Evolutionary conservation across 192 early-diverging fungal genomes (phyloP), one percentile per base, ranked within the genome.

Genomic region (Oehlia diaphana): DNA sequence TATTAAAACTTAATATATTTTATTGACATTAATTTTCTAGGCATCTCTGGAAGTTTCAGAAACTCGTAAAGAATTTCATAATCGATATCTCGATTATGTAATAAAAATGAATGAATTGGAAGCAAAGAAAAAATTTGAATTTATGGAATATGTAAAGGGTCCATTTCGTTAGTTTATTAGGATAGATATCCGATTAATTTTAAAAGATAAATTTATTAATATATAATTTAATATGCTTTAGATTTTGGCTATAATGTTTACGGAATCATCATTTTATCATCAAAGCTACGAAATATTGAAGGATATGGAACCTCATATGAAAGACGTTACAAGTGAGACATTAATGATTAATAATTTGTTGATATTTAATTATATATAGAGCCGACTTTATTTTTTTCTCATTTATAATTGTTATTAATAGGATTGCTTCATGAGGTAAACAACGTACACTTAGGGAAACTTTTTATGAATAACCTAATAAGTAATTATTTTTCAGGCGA

Each of bases 271-370:
- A 42, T 94, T 93, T 82, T 91, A 91, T 82, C 95, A 96, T 79
- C 94, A 95, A 81, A 89, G 91, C 28, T 95, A 92, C 79, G 93
- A 95, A 67, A 89, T 90, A 50, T 72, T 96, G 33, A 91, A 92
- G 74, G 92, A 93, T 78, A 83, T 95, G 53, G 95, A 96, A 81
- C 94, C 93, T 4, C 85, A 89, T 35, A 95, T 96, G 93, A 90
- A 92, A 50, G 86, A 88, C 72, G 86, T 96, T 33, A 93, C 93
- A 39, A 89, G 88, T 87, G 82, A 50, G 33, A 58, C 0, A 47
- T 47, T 58, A 21, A 58, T 58, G 16, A 16, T 58, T 58, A 21
- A 42, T 7, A 42, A 7, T 19, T 58, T 21, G 16, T n/a, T 21
- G 1, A 6, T 0, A n/a, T 58, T 26, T 19, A 58, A 58, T 58